Evolutionary conservation across 2,329 filamentous ascomycete species (phyloP).

Genomic region (Neoscytalidium dimidiatum): DNA sequence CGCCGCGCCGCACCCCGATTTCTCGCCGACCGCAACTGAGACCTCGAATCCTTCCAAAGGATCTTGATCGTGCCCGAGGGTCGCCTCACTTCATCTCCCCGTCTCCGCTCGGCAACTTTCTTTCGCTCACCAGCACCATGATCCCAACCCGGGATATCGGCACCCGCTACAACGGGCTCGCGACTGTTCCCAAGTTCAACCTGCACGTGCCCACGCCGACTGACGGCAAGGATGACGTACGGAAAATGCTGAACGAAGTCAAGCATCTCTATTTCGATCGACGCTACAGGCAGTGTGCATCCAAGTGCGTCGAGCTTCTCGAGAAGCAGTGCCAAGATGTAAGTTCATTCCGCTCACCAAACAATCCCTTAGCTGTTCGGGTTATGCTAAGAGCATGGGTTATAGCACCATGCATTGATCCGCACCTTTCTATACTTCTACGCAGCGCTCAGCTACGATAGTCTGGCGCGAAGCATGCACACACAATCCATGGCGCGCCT

Average conservation of each 20-base stretch:
- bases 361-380: neutral
- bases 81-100: neutral
- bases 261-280: constrained; percentile 27
- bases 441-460: constrained; percentile 39
- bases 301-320: constrained; percentile 31
- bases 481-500: constrained; percentile 30
- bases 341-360: neutral
- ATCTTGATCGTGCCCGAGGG: too few species aligned
- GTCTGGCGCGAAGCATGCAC: constrained; percentile 36
- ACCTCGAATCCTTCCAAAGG: too few species aligned
- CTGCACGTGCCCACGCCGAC: constrained; percentile 3
- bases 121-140: neutral
- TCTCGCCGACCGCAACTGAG: neutral
- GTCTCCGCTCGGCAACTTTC: neutral
- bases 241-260: constrained; percentile 15
- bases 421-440: constrained; percentile 40
- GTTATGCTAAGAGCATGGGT: neutral
- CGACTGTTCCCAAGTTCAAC: constrained; percentile 4
- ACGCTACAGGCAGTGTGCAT: constrained; percentile 39
- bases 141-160: neutral
- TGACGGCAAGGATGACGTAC: neutral
- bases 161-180: constrained; percentile 8
- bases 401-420: constrained; percentile 37
- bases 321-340: constrained; percentile 19
- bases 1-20: neutral